A percentile compares a stretch with the other conserved stretches of the same genome.
Evolutionary conservation across 139 green algal genomes (phyloP).

Genomic region (Desmodesmus armatus): DNA sequence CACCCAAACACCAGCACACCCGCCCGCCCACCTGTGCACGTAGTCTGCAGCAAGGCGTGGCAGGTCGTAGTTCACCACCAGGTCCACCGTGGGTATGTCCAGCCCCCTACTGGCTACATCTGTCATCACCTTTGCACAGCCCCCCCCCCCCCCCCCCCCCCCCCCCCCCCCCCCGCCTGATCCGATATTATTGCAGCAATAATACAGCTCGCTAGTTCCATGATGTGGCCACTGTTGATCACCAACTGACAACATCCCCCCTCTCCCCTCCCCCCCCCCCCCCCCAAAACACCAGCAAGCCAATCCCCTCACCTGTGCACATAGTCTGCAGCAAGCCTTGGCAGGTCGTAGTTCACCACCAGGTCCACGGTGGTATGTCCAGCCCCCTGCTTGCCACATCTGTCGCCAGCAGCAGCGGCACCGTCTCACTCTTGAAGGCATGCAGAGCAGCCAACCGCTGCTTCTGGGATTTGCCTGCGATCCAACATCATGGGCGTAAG

Average conservation of each 20-base stretch:
- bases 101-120: conserved; percentile 94
- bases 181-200: no score
- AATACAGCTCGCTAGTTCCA: no score
- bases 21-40: conserved; percentile 76
- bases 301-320: conserved; percentile 86
- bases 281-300: no score
- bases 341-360: conserved; percentile 94
- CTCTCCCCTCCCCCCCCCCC: conserved; percentile 91
- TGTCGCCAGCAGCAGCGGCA: conserved; percentile 87
- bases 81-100: conserved; percentile 95
- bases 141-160: no score
- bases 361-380: conserved; percentile 95
- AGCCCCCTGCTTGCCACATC: conserved; percentile 93
- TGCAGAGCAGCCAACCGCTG: conserved; percentile 82
- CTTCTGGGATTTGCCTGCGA: conserved; percentile 76
- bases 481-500: no score
- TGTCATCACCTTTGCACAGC: no score
- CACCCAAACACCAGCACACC: conserved; percentile 39
- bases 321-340: conserved; percentile 80
- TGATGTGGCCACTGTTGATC: no score
- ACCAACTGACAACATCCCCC: conserved; percentile 96
- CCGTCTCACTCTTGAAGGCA: conserved; percentile 74
- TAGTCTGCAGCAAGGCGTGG: conserved; percentile 84
- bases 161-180: no score
- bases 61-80: conserved; percentile 95